phyloP scores from a whole-genome alignment of 495 filamentous ascomycete species.

The Sordaria brevicollis region DNA sequence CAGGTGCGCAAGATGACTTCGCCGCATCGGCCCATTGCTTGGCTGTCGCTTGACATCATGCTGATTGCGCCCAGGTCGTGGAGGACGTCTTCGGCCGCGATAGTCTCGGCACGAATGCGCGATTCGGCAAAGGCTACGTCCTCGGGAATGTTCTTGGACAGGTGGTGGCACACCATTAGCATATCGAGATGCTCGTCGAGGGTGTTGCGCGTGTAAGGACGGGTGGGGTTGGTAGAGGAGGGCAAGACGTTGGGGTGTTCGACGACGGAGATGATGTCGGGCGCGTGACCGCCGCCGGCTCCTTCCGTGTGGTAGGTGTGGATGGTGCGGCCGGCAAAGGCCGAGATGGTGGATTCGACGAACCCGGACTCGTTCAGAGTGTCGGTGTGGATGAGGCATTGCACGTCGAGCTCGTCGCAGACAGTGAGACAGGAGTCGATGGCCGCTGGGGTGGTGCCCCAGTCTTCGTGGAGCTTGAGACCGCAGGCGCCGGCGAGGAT shows the following conservation, averaged over 20 bases:
- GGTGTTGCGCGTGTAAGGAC: conserved; percentile 87
- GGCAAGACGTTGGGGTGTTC: conserved; percentile 89
- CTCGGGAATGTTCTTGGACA: conserved; percentile 85
- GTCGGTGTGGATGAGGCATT: conserved; percentile 95
- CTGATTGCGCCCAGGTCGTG: conserved; percentile 93
- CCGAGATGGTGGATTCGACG: conserved; percentile 81
- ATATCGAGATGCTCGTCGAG: conserved; percentile 97
- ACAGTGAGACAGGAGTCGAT: conserved; percentile 84
- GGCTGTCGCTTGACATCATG: conserved; percentile 96
- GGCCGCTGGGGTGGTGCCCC: conserved; percentile 85
- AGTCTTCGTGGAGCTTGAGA: conserved; percentile 95
- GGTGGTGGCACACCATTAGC: conserved; percentile 97
- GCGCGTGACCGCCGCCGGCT: conserved; percentile 90
- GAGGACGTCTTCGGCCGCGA: conserved; percentile 93
- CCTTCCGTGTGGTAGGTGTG: conserved; percentile 99
- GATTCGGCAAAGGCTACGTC: conserved; percentile 95
- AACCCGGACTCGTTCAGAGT: conserved; percentile 97
- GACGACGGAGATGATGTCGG: conserved; percentile 93
- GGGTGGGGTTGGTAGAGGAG: conserved; percentile 84
- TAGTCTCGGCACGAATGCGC: conserved; percentile 91
- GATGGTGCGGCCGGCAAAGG: conserved; percentile 84
- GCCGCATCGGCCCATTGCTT: conserved; percentile 95
- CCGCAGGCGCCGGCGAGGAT: conserved; percentile 76
- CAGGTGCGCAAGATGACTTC: conserved; percentile 93
- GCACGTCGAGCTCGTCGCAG: conserved; percentile 85